Conservation (phyloP, 768 basidiomycete genomes). For the Crepidotus variabilis region DNA sequence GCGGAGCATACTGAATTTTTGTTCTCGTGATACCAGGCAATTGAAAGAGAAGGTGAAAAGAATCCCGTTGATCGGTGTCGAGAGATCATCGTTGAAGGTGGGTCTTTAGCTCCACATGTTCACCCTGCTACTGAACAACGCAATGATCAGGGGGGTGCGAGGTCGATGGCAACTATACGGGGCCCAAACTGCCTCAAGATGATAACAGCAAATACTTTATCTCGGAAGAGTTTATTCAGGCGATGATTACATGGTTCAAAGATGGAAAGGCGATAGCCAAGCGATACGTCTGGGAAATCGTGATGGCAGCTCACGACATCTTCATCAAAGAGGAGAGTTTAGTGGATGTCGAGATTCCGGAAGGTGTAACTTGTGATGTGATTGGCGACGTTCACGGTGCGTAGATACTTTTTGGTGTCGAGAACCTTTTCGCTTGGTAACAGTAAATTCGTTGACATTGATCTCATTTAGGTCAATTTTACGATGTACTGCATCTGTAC, state of each 20-base stretch:
- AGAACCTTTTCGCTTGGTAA: too few species aligned
- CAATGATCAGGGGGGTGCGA: slow-evolving; percentile 64
- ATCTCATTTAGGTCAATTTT: slow-evolving; percentile 77
- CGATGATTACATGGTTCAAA: slow-evolving; percentile 92
- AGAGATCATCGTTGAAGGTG: slow-evolving; percentile 79
- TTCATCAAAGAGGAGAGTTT: slow-evolving; percentile 79
- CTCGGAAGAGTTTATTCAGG: slow-evolving; percentile 72
- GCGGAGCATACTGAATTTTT: neutral
- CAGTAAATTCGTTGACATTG: neutral
- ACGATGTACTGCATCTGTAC: slow-evolving; percentile 86
- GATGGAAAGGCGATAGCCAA: slow-evolving; percentile 88
- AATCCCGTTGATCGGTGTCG: slow-evolving; percentile 68
- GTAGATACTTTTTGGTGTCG: slow-evolving; percentile 9
- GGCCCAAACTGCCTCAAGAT: slow-evolving; percentile 63
- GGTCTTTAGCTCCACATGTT: slow-evolving; percentile 11
- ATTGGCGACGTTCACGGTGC: slow-evolving; percentile 95
- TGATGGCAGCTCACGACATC: slow-evolving; percentile 76
- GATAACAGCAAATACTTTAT: slow-evolving; percentile 66
- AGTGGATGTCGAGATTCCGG: slow-evolving; percentile 69
- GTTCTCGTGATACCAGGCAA: slow-evolving; percentile 52
- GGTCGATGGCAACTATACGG: slow-evolving; percentile 66
- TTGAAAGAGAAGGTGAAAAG: slow-evolving; percentile 89
- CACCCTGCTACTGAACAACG: neutral
- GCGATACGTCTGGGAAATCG: slow-evolving; percentile 94
- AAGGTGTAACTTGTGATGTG: slow-evolving; percentile 84